These are phyloP conservation scores for Ochromonas danica DNA, from an alignment of 108 stramenopile species.

Conservation along the genomic window DNA sequence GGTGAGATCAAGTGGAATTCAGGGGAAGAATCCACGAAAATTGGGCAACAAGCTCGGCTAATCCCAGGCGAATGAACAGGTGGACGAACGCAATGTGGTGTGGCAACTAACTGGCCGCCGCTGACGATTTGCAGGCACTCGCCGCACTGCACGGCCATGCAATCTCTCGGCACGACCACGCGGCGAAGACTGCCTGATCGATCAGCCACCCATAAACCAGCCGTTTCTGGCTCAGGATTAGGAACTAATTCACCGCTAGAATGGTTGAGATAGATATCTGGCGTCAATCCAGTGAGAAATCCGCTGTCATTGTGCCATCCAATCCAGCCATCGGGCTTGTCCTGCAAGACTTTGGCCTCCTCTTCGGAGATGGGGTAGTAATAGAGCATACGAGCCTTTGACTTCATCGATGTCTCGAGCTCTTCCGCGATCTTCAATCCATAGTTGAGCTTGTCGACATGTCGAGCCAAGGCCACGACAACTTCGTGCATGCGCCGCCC, in stretches of 20 bases:
- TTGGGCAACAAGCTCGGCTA: constrained; percentile 66
- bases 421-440: constrained; percentile 50
- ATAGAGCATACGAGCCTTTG: constrained; percentile 80
- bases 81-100: constrained; percentile 84
- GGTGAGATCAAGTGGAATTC: constrained; percentile 66
- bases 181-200: constrained; percentile 59
- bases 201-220: constrained; percentile 75
- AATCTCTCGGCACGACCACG: constrained; percentile 73
- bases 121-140: constrained; percentile 85
- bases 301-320: constrained; percentile 89
- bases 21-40: constrained; percentile 79
- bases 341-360: constrained; percentile 3
- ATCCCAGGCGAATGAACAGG: constrained; percentile 34
- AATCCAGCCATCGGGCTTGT: constrained; percentile 64
- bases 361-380: constrained; percentile 71
- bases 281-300: constrained; percentile 81
- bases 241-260: constrained; percentile 59
- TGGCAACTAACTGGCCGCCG: constrained; percentile 76
- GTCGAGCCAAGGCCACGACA: constrained; percentile 59
- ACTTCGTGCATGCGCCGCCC: constrained; percentile 74
- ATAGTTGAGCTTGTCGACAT: constrained; percentile 69
- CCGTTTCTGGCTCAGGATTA: constrained; percentile 63
- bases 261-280: constrained; percentile 75
- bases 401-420: constrained; percentile 75
- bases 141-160: constrained; percentile 86